Percentiles rank a stretch among this genome's conserved stretches.
phyloP scores from a whole-genome alignment of 2,329 filamentous ascomycete genomes.

The Erysiphe pulchra region DNA sequence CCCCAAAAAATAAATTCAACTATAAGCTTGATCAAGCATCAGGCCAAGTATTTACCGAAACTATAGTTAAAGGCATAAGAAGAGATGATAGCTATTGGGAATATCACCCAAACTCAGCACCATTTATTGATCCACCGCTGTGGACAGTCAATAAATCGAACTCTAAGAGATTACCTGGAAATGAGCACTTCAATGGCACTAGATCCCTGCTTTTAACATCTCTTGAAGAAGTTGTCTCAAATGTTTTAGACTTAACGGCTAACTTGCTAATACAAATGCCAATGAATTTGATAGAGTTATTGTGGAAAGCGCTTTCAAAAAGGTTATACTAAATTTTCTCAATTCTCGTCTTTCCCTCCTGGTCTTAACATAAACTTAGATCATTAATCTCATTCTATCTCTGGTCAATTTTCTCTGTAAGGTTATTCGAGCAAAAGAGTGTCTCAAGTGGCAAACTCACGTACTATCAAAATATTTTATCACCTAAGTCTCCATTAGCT shows the following conservation, averaged over 20 bases:
- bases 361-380: constrained; percentile 3
- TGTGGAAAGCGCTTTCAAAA: constrained; percentile 8
- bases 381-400: constrained; percentile 7
- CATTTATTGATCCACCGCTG: background rate
- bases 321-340: constrained; percentile 3
- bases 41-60: constrained; percentile 11
- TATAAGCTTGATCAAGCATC: constrained; percentile 9
- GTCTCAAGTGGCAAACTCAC: constrained; percentile 5
- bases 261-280: constrained; percentile 7
- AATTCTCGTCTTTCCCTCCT: background rate
- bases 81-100: constrained; percentile 7
- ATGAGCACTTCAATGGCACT: constrained; percentile 3
- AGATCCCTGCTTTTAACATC: constrained; percentile 7
- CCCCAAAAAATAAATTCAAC: too few relatives aligned
- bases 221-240: constrained; percentile 7
- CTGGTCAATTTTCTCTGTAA: constrained; percentile 11
- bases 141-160: constrained; percentile 2
- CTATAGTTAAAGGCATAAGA: constrained; percentile 3
- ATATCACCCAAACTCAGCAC: background rate
- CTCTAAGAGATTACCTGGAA: background rate
- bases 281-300: constrained; percentile 2
- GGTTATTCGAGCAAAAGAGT: constrained; percentile 4
- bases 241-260: constrained; percentile 5
- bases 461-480: constrained; percentile 7
- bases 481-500: constrained; percentile 6